These are phyloP conservation scores for Cladophialophora carrionii DNA, from an alignment of 2,329 filamentous ascomycete genomes.

Conservation along the genomic window DNA sequence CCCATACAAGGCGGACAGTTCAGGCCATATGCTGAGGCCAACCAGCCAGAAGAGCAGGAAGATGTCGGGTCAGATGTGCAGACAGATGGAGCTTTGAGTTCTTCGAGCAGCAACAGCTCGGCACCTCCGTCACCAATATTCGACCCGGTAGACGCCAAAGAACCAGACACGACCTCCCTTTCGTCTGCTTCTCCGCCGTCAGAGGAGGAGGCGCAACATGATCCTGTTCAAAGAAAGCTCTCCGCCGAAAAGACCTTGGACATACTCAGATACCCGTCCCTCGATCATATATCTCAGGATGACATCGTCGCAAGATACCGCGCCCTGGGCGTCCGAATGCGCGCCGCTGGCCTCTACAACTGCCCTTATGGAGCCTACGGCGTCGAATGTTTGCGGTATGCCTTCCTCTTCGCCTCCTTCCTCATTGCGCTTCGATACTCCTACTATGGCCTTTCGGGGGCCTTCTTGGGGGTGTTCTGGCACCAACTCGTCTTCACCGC, in stretches of 20 bases:
- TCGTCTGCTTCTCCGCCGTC: constrained; percentile 63
- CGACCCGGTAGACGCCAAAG: constrained; percentile 58
- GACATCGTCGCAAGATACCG: constrained; percentile 80
- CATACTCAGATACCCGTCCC: constrained; percentile 69
- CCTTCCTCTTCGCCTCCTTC: constrained; percentile 65
- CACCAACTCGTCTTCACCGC: constrained; percentile 93
- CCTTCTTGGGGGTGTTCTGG: constrained; percentile 83
- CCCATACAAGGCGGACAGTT: constrained; percentile 90
- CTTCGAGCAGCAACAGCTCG: constrained; percentile 32
- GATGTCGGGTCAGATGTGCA: constrained; percentile 43
- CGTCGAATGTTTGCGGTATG: constrained; percentile 73
- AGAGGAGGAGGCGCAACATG: constrained; percentile 43
- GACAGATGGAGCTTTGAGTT: constrained; percentile 30
- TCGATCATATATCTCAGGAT: constrained; percentile 74
- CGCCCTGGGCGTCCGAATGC: constrained; percentile 71
- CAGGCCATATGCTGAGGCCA: constrained; percentile 43
- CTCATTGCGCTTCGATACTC: constrained; percentile 63
- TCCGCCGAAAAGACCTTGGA: constrained; percentile 29
- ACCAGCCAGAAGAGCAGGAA: constrained; percentile 46
- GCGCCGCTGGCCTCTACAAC: constrained; percentile 74
- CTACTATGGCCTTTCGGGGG: constrained; percentile 71
- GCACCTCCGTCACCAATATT: constrained; percentile 68
- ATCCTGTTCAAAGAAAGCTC: constrained; percentile 29
- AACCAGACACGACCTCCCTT: constrained; percentile 39
- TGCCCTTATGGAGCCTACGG: constrained; percentile 83